These are phyloP conservation scores for Aspergillus mulundensis DNA, from an alignment of 495 filamentous ascomycete species.

Conservation along the genomic window DNA sequence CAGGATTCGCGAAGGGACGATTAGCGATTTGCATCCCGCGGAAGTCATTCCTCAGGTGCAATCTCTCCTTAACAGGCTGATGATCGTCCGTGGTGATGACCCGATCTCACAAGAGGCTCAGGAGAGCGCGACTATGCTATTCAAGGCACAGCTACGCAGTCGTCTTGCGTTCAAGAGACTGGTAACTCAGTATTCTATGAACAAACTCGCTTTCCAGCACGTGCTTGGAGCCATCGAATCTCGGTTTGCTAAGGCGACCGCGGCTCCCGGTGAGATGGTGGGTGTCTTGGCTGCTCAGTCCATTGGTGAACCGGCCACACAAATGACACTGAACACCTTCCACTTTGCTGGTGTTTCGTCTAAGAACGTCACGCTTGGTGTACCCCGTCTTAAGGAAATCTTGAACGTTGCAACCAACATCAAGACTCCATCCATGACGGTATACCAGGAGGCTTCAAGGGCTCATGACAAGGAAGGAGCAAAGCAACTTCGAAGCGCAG, in stretches of 20 bases:
- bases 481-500: constrained; percentile 78
- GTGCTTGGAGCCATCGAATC: constrained; percentile 87
- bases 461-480: constrained; percentile 66
- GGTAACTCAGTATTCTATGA: constrained; percentile 76
- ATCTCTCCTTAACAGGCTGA: constrained; percentile 67
- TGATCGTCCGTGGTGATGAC: constrained; percentile 83
- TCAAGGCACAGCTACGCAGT: constrained; percentile 87
- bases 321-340: constrained; percentile 99
- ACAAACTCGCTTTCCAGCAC: constrained; percentile 89
- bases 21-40: constrained; percentile 86
- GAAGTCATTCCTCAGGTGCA: constrained; percentile 82
- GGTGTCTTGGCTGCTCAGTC: constrained; percentile 96
- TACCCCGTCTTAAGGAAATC: constrained; percentile 98
- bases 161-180: constrained; percentile 88
- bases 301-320: constrained; percentile 96
- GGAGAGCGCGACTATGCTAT: constrained; percentile 76
- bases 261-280: constrained; percentile 95
- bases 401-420: constrained; percentile 95
- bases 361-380: constrained; percentile 99
- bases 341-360: constrained; percentile 99
- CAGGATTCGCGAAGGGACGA: constrained; percentile 74
- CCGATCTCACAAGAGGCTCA: constrained; percentile 80
- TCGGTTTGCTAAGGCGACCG: constrained; percentile 74
- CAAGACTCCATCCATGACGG: constrained; percentile 96
- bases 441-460: constrained; percentile 66